Base-by-base conservation (phyloP, 148 eudicot species). In the Vaccinium darrowii region DNA sequence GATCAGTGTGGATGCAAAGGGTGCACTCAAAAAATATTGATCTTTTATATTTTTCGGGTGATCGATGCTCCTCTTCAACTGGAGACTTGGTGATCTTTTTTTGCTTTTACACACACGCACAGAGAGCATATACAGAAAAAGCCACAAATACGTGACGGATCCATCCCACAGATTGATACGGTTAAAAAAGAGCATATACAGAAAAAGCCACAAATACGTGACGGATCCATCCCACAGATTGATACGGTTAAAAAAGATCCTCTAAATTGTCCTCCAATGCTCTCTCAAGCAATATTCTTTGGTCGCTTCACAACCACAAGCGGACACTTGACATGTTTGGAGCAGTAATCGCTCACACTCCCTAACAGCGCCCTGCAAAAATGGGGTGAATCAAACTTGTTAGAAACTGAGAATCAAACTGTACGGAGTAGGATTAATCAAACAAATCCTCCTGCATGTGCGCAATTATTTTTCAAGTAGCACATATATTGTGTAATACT, bases 301-400 rank as follows among this genome's bases (percentile, higher is more conserved):
- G 43, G 74, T 30, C 74, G 16, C 74, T 69, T 69, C 2, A 69
- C 97, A 52, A 95, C 94, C 79, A 95, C 90, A 77, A 93, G 84
- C 0, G 98, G 97, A 58, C 97, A 95, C 87, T 91, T 92, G 2
- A 92, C 98, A 43, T 85, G 85, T 84, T 94, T 95, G 43, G 93
- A 91, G 84, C 98, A 95, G 58, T 94, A 88, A 58, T 92, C 89
- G 77, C 98, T 95, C 13, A 95, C 97, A 63, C 98, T 69, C 30
- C 74, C 74, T 30, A 69, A 30, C 18, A 69, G 74, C 13, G 74
- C 74, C 74, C 74, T 69, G 74, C 43, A 69, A 65, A 65, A 65
- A 65, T 65, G 14, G 72, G 3, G 53, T 8, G 53, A 51, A 10
- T 51, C 8, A 51, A 51, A 12, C 74, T 69, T 27, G 11, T 14